These are phyloP conservation scores for Gnomoniopsis sp. DNA, from an alignment of 2,329 filamentous ascomycete species.

Conservation along the genomic window DNA sequence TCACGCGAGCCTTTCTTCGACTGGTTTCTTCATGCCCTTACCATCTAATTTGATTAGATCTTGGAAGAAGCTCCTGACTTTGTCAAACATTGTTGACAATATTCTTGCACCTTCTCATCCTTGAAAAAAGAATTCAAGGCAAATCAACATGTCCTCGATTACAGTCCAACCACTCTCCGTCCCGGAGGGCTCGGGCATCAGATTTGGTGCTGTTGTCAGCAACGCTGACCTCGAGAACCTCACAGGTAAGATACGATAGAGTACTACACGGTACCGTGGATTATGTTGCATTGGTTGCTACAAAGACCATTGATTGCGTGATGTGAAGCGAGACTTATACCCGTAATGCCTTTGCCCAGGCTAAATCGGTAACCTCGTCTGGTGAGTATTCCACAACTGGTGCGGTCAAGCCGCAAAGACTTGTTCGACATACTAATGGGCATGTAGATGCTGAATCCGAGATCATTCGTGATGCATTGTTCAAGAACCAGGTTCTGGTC, in stretches of 20 bases:
- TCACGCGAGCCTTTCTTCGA: neutral
- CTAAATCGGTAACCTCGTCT: constrained; percentile 56
- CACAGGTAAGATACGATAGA: constrained; percentile 45
- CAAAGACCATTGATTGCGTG: constrained; percentile 1
- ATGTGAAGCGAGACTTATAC: constrained; percentile 31
- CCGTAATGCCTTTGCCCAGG: constrained; percentile 34
- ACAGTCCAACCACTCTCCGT: constrained; percentile 36
- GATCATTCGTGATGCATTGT: constrained; percentile 62
- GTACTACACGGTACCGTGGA: constrained; percentile 17
- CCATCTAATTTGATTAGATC: neutral
- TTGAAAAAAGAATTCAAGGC: neutral
- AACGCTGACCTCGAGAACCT: constrained; percentile 61
- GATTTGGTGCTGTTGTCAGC: constrained; percentile 59
- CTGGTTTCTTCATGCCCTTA: neutral
- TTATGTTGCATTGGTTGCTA: neutral
- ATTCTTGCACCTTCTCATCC: neutral
- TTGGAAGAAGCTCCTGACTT: too few species aligned
- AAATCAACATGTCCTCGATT: constrained; percentile 21
- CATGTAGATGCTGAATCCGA: constrained; percentile 59
- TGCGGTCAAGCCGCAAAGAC: neutral
- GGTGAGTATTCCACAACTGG: constrained; percentile 34
- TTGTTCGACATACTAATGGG: neutral
- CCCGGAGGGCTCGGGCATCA: constrained; percentile 37
- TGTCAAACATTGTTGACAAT: neutral
- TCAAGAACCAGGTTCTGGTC: constrained; percentile 65